Conservation (phyloP, 2,329 filamentous ascomycete species). For the Fonsecaea nubica region DNA sequence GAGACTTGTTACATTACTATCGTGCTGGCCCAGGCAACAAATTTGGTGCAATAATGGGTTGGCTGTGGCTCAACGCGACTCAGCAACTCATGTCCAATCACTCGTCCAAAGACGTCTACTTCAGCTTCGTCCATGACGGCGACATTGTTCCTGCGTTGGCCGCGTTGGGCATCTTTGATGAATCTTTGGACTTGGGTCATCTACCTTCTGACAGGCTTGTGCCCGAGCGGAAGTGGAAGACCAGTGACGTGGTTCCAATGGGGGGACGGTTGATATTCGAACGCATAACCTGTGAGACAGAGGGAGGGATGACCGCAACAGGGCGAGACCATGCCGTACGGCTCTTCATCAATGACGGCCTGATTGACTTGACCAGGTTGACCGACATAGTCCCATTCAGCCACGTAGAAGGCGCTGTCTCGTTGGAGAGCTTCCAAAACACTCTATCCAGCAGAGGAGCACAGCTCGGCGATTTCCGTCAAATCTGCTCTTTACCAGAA, state of each 20-base stretch:
- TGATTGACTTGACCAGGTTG: constrained; percentile 51
- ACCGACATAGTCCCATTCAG: constrained; percentile 16
- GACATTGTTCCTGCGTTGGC: constrained; percentile 64
- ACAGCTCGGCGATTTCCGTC: constrained; percentile 56
- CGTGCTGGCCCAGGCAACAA: constrained; percentile 63
- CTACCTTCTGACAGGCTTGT: constrained; percentile 57
- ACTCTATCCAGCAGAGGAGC: constrained; percentile 50
- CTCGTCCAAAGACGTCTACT: constrained; percentile 52
- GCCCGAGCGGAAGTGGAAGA: constrained; percentile 58
- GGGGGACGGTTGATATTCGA: constrained; percentile 63
- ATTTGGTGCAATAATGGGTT: constrained; percentile 62
- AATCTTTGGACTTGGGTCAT: constrained; percentile 52
- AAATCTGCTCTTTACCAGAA: constrained; percentile 55
- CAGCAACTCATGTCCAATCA: constrained; percentile 56
- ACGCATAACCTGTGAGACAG: constrained; percentile 53
- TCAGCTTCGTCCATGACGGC: constrained; percentile 67
- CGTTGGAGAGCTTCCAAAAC: constrained; percentile 52
- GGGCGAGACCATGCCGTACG: constrained; percentile 51
- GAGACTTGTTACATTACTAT: constrained; percentile 66
- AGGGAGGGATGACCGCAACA: constrained; percentile 1
- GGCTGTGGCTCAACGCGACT: constrained; percentile 65
- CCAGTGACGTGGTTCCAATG: constrained; percentile 64
- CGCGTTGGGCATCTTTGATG: constrained; percentile 51
- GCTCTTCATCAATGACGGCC: constrained; percentile 64
- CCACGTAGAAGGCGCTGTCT: constrained; percentile 51